Evolutionary conservation across 352 stramenopile genomes (phyloP), one percentile per base, ranked within the genome.

Genomic region (Phytophthora uliginosa): DNA sequence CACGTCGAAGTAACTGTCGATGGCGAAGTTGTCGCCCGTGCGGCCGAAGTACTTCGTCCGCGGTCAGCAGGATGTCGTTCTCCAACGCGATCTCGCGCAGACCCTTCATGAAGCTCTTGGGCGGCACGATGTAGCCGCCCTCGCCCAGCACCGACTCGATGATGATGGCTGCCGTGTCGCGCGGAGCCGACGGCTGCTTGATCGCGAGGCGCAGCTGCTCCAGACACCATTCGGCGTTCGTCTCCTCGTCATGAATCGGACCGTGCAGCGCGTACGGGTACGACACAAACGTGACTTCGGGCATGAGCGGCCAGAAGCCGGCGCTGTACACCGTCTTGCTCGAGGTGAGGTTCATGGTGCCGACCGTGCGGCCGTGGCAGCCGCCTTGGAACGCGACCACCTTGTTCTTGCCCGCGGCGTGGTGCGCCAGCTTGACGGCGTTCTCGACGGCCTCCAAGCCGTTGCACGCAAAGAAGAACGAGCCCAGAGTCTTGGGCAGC

Each of bases 391-490:
- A 98, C 18, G 96, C 92, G 52, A 99, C 97, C 54, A 99, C 79
- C 60, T 94, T 94, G 50, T 70, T 83, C 82, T 98, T 98, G 24
- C 88, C 81, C 7, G 95, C 98, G 7, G 91, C 88, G 54, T 98
- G 90, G 36, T 94, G 90, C 24, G 95, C 95, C 42, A 98, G 83
- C 76, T 98, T 98, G 76, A 99, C 85, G 3, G 94, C 89, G 62
- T 98, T 98, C 76, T 99, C 95, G 4, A 98, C 81, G 7, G 93
- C 94, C 73, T 99, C 95, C n/a, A 94, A 95, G 26, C 95, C 95
- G 65, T 86, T 93, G 69, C 88, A 97, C 31, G 93, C 92, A 73
- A 98, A 97, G 76, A 97, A 97, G 66, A 98, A 85, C 78, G 88
- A 93, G 76, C 97, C 89, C 13, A 98, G 81, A 0, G 79, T 83